These are phyloP conservation scores for Clavispora asparagi DNA, from an alignment of 805 yeast species.

Conservation along the genomic window DNA sequence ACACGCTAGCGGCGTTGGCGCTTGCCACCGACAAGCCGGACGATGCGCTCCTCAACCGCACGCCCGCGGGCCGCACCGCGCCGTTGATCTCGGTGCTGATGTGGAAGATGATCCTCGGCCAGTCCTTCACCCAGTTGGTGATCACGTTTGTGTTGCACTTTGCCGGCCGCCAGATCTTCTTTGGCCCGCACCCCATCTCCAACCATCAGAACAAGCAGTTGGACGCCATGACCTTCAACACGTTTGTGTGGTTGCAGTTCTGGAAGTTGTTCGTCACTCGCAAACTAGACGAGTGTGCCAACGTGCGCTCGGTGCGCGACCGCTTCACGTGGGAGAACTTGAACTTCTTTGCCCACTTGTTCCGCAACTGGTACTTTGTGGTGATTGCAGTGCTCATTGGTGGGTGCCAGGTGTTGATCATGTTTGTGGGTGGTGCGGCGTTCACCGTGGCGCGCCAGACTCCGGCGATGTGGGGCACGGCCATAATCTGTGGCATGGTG, in stretches of 20 bases:
- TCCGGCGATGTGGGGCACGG: slow-evolving; percentile 84
- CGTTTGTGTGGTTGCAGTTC: slow-evolving; percentile 97
- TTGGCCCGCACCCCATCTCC: slow-evolving; percentile 23
- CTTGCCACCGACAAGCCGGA: slow-evolving; percentile 97
- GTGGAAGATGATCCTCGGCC: slow-evolving; percentile 98
- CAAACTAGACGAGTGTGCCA: slow-evolving; percentile 84
- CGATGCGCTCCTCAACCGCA: slow-evolving; percentile 66
- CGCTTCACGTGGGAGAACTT: slow-evolving; percentile 61
- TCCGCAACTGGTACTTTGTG: slow-evolving; percentile 78
- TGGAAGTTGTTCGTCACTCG: slow-evolving; percentile 90
- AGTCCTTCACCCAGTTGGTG: slow-evolving; percentile 69
- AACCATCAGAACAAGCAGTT: slow-evolving; percentile 53
- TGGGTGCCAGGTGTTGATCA: slow-evolving; percentile 79
- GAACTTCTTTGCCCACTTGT: slow-evolving; percentile 78
- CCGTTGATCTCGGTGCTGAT: slow-evolving; percentile 84
- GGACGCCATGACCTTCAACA: slow-evolving; percentile 83
- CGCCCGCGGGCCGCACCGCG: slow-evolving; percentile 76
- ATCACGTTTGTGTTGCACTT: slow-evolving; percentile 81
- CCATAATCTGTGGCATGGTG: slow-evolving; percentile 72
- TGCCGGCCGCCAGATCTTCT: slow-evolving; percentile 63
- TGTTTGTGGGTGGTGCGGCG: slow-evolving; percentile 97
- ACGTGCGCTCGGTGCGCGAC: slow-evolving; percentile 48
- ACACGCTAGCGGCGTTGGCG: slow-evolving; percentile 95
- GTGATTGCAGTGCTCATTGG: slow-evolving; percentile 69
- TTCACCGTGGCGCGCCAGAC: slow-evolving; percentile 79